Conservation (phyloP, 331 rosid genomes). For the Erythrophleum ivorense region DNA sequence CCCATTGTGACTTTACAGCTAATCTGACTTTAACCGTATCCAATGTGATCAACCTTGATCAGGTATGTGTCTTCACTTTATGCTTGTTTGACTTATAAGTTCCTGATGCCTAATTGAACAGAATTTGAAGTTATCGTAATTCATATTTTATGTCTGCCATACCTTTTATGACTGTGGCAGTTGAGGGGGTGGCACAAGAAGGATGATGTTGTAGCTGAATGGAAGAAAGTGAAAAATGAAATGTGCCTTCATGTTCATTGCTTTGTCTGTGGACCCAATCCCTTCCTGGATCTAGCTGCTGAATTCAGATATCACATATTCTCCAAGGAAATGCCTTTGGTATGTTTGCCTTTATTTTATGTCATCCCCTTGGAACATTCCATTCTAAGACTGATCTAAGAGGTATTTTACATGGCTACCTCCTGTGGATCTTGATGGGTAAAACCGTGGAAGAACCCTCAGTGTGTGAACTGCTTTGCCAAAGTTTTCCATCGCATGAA, state of each 20-base stretch:
- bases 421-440: not conserved
- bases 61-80: slow-evolving; percentile 55
- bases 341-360: slow-evolving; percentile 46
- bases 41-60: slow-evolving; percentile 88
- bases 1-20: slow-evolving; percentile 97
- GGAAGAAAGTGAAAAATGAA: slow-evolving; percentile 92
- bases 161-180: slow-evolving; percentile 50
- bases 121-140: not conserved
- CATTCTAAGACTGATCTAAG: slow-evolving; percentile 27
- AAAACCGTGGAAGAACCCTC: slow-evolving; percentile 18
- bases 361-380: not conserved
- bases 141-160: not conserved
- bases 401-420: slow-evolving; percentile 3
- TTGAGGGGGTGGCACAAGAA: slow-evolving; percentile 91
- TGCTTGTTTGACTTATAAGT: not conserved
- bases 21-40: slow-evolving; percentile 90
- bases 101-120: not conserved
- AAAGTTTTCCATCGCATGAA: not conserved
- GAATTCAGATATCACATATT: slow-evolving; percentile 93
- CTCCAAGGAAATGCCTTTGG: slow-evolving; percentile 97
- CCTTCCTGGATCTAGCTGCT: slow-evolving; percentile 73
- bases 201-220: slow-evolving; percentile 98
- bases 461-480: not conserved
- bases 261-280: slow-evolving; percentile 92
- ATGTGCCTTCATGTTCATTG: slow-evolving; percentile 96